Base-by-base conservation (phyloP, 805 yeast genomes). In the Wickerhamia fluorescens region DNA sequence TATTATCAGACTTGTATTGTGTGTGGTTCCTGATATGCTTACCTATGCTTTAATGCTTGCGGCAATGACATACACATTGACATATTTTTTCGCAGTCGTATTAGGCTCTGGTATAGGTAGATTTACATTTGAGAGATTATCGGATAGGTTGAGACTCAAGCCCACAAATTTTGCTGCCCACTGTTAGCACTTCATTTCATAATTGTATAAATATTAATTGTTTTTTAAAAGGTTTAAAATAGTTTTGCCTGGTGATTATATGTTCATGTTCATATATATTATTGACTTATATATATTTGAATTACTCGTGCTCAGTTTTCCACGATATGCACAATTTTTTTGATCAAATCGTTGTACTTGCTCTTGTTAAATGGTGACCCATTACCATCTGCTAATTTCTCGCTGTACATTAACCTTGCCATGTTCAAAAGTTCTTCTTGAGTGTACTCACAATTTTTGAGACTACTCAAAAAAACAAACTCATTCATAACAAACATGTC, bases 31-130 rank as follows among this genome's bases (percentile, higher is more conserved):
- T 3, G 79, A 82, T 13, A 61, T 80, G 66, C 47, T 82, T 27
- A 78, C 81, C 8, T 82, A 76, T 47, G 78, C 78, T 20, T 54
- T 82, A 43, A 82, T 82, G 94, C 66, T 82, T 57, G 87, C 76
- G 10, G 80, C 81, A 5, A 82, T 82, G 94, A 64, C 80, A 23
- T 81, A 64, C 47, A 68, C 79, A 6, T 41, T 79, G 25, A 55
- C 74, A 1, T 82, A 82, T 41, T 78, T 82, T 51, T 82, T 82
- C 54, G 89, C 84, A 2, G 76, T 79, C 17, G 72, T 78, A 11
- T 42, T 76, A 11, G 94, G 94, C 7, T 57, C 79, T 35, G 68
- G 87, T 1, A 57, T 79, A 33, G 84, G 85, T 20, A 83, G 81
- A 43, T 73, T 81, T 24, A 68, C 73, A 42, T 79, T 78, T 53